Evolutionary conservation across 495 filamentous ascomycete genomes (phyloP), one percentile per base, ranked within the genome.

Genomic region (Friedmanniomyces endolithicus): DNA sequence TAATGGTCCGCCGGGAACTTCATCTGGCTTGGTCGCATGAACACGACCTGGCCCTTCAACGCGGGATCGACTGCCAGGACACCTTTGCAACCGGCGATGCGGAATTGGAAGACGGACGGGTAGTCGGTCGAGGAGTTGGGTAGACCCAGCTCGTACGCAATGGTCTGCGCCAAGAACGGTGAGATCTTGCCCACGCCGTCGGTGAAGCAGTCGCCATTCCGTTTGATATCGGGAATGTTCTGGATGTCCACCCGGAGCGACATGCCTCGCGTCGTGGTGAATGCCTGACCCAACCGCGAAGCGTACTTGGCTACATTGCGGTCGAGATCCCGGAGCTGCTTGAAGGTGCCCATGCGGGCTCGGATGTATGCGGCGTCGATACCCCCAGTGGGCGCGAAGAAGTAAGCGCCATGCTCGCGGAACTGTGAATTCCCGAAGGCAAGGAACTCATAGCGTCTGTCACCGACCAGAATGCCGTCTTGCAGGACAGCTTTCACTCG

Each of bases 161-260:
- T 75, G 65, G 89, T 78, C 33, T 77, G 67, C 0, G 88, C 87
- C 33, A 95, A 74, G 59, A 85, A 82, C 4, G 68, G 68, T 0
- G 90, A 95, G 31, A 99, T 92, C 68, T 87, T 94, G 12, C 94
- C 94, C 40, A 98, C 87, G 2, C 92, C 94, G 65, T 98, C 92
- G 0, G 88, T 89, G 65, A 97, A 97, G 47, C 67, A 80, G 65
- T 75, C 82, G 0, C 74, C 77, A 45, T 83, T 79, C 6, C 76
- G 75, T 35, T 77, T 71, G 7, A 95, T 73, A 53, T 97, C 92
- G 1, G 71, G 52, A 12, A 83, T 80, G 2, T 68, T 63, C 6
- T 64, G 61, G 34, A 82, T 72, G 50, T 69, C 64, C 19, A 79
- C 66, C 1, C 66, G 66, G 12, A 73, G 68, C 24, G 68, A 68